These are phyloP conservation scores for Diaporthe helianthi DNA, from an alignment of 2,329 filamentous ascomycete species.

Conservation along the genomic window DNA sequence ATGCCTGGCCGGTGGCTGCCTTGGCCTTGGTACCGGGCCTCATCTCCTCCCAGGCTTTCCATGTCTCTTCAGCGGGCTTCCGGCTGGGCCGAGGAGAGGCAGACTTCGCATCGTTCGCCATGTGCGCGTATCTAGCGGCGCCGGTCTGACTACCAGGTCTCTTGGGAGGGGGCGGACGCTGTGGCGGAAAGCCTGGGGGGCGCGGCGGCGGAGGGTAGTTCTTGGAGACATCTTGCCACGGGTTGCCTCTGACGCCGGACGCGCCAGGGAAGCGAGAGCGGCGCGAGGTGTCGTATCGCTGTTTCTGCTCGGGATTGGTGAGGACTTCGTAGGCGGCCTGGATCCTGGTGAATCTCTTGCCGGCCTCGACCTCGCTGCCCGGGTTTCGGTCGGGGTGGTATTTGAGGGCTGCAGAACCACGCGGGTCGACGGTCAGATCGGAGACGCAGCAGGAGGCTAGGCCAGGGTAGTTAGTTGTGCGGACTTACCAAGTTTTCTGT, in stretches of 20 bases:
- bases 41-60: slow-evolving; percentile 48
- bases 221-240: slow-evolving; percentile 58
- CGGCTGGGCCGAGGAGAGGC: slow-evolving; percentile 32
- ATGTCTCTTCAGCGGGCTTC: slow-evolving; percentile 37
- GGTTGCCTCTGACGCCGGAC: slow-evolving; percentile 64
- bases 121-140: slow-evolving; percentile 33
- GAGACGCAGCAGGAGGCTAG: slow-evolving; percentile 36
- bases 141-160: slow-evolving; percentile 33
- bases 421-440: slow-evolving; percentile 6
- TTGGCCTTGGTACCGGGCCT: slow-evolving; percentile 36
- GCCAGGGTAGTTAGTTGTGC: neutral
- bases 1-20: slow-evolving; percentile 37
- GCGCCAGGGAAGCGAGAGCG: slow-evolving; percentile 58
- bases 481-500: slow-evolving; percentile 76
- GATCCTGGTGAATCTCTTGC: slow-evolving; percentile 84
- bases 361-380: slow-evolving; percentile 79
- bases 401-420: slow-evolving; percentile 68
- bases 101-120: slow-evolving; percentile 36
- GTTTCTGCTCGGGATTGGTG: slow-evolving; percentile 56
- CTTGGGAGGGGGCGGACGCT: slow-evolving; percentile 38
- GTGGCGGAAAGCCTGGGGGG: slow-evolving; percentile 38
- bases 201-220: slow-evolving; percentile 60
- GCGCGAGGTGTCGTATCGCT: slow-evolving; percentile 56
- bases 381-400: slow-evolving; percentile 92
- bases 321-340: slow-evolving; percentile 84